These are phyloP conservation scores for Dioscorea zingiberensis DNA, from an alignment of 106 monocot species.

Conservation along the genomic window DNA sequence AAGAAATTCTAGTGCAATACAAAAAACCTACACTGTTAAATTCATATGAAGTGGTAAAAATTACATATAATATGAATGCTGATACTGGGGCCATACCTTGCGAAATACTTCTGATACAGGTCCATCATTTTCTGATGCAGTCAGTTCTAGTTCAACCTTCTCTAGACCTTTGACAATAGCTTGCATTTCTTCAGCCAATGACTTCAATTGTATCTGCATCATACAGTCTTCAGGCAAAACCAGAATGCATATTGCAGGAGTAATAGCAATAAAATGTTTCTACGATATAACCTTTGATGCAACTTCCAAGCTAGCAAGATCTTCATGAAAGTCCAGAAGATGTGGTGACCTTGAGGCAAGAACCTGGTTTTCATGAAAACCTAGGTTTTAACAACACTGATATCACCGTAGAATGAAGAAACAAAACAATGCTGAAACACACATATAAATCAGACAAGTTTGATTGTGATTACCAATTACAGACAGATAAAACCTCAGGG, in stretches of 20 bases:
- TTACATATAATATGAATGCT: too few relatives aligned
- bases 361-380: conserved; percentile 43
- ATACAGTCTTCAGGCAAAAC: background rate
- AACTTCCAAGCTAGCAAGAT: conserved; percentile 75
- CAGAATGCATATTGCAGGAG: conserved; percentile 3
- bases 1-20: too few relatives aligned
- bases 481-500: background rate
- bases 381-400: background rate
- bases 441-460: too few relatives aligned
- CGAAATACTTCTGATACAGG: conserved; percentile 74
- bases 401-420: background rate
- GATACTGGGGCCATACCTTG: conserved; percentile 35
- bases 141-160: conserved; percentile 66
- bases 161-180: conserved; percentile 77
- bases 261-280: conserved; percentile 18
- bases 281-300: conserved; percentile 75
- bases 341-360: conserved; percentile 78
- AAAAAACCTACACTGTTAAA: too few relatives aligned
- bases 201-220: conserved; percentile 73
- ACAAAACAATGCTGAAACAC: conserved; percentile 3
- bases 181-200: conserved; percentile 77
- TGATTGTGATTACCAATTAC: background rate
- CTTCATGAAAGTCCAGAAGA: conserved; percentile 82
- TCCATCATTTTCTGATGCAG: conserved; percentile 79
- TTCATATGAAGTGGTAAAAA: background rate